Percentiles rank a stretch among this genome's conserved stretches.
Evolutionary conservation across 495 filamentous ascomycete genomes (phyloP).

Genomic region (Podospora appendiculata): DNA sequence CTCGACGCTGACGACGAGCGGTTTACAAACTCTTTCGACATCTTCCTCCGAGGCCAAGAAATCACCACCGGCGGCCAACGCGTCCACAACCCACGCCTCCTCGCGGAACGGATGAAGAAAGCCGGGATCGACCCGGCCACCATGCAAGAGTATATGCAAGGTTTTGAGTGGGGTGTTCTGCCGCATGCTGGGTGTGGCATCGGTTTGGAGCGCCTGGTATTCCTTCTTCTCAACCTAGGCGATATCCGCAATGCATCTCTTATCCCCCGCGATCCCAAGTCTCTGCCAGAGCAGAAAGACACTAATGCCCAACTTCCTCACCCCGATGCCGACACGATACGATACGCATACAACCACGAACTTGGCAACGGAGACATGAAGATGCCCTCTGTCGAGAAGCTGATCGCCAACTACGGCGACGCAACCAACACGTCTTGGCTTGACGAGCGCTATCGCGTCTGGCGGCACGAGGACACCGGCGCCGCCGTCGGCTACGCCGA

Average conservation of each 20-base stretch:
- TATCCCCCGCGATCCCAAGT: constrained; percentile 80
- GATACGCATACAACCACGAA: constrained; percentile 39
- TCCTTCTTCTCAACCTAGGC: constrained; percentile 74
- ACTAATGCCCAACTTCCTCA: constrained; percentile 53
- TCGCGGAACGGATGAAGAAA: constrained; percentile 70
- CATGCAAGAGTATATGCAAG: constrained; percentile 84
- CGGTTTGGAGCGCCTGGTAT: constrained; percentile 78
- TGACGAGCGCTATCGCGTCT: constrained; percentile 74
- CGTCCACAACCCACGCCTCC: constrained; percentile 70
- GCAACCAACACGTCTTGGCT: constrained; percentile 83
- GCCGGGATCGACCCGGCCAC: constrained; percentile 63
- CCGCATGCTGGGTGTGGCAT: constrained; percentile 89
- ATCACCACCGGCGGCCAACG: constrained; percentile 88
- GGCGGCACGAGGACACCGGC: constrained; percentile 67
- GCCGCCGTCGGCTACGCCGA: constrained; percentile 73
- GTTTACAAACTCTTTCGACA: constrained; percentile 88
- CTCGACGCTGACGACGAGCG: constrained; percentile 66
- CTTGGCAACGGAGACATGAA: constrained; percentile 37
- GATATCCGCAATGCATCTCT: constrained; percentile 84
- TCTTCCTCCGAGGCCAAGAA: constrained; percentile 90
- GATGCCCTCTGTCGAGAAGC: constrained; percentile 66
- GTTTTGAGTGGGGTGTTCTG: constrained; percentile 80
- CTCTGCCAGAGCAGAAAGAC: constrained; percentile 49
- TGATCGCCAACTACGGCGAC: constrained; percentile 85
- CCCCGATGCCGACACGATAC: constrained; percentile 68